Base-by-base conservation (phyloP, 208 protist species). In the Naegleria lovaniensis region DNA sequence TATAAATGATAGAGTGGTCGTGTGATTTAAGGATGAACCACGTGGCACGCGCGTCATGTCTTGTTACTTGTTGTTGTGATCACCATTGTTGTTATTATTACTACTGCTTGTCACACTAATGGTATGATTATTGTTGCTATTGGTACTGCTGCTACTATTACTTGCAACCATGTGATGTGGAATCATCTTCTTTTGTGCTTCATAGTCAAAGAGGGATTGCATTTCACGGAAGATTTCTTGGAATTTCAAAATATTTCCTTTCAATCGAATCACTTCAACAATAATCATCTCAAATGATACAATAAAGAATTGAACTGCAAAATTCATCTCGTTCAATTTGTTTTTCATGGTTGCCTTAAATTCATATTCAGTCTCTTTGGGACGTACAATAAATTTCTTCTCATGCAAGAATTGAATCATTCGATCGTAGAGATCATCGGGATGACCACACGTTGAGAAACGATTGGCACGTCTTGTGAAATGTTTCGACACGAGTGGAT, bases 231-330 rank as follows among this genome's bases (percentile, higher is more conserved):
- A 87, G 25, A 87, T 6, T 29, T 87, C 41, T 29, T 55, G 41
- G 40, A 87, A 87, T 36, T 87, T 87, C 3, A 87, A 15, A n/a
- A 36, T 87, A 19, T 87, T 55, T 38, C 83, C 83, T 55, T 33
- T 87, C 5, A 87, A 25, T 13, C 40, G 1, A 9, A 36, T 33
- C 1, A 87, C 9, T 19, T 87, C 41, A 48, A 7, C 5, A 87
- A 87, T 15, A 41, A 48, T 85, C 13, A 43, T 39, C 25, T 43
- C 39, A 5, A 85, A 15, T 16, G 9, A 19, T 39, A 85, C 36
- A 51, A 85, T 33, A 85, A 43, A 85, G 19, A 85, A 48, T 85
- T 43, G 9, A 33, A 85, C 13, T 85, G 9, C 19, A 33, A 85
- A 85, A 19, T 85, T 33, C 25, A 85, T 58, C 15, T 58, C 51